These are phyloP conservation scores for Cladophialophora bantiana DNA, from an alignment of 2,329 filamentous ascomycete species.

Conservation along the genomic window DNA sequence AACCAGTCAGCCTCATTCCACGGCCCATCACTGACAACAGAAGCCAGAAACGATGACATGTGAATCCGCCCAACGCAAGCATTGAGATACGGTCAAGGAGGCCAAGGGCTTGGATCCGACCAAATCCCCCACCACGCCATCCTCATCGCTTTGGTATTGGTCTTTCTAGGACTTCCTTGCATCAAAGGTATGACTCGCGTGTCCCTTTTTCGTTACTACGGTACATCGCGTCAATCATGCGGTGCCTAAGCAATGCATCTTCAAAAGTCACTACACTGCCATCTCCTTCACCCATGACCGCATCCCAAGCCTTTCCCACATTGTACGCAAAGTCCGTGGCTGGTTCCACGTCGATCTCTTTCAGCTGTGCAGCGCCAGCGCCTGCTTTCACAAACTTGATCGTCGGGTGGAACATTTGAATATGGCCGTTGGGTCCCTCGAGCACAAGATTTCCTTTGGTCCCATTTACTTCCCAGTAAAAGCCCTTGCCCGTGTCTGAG, in stretches of 20 bases:
- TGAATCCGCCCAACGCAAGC: not conserved
- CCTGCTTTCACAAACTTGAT: slow-evolving; percentile 27
- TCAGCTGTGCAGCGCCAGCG: slow-evolving; percentile 16
- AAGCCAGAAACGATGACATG: not conserved
- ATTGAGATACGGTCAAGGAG: not conserved
- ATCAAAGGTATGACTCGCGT: slow-evolving; percentile 31
- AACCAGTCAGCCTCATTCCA: not conserved
- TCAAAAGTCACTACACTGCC: slow-evolving; percentile 33
- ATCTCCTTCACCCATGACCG: slow-evolving; percentile 27
- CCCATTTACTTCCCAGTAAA: slow-evolving; percentile 37
- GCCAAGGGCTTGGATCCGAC: not conserved
- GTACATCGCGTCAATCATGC: slow-evolving; percentile 38
- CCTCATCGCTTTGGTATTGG: not conserved
- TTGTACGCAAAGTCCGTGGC: slow-evolving; percentile 30
- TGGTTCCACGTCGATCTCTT: slow-evolving; percentile 24
- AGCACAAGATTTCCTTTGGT: slow-evolving; percentile 35
- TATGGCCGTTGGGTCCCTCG: slow-evolving; percentile 27
- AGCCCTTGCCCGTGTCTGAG: slow-evolving; percentile 25
- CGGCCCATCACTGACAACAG: not conserved
- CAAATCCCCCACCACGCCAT: not conserved
- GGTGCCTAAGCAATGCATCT: slow-evolving; percentile 33
- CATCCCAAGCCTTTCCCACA: slow-evolving; percentile 35
- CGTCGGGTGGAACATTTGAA: slow-evolving; percentile 36
- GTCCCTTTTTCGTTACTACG: slow-evolving; percentile 31
- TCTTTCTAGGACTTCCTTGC: not conserved